phyloP scores from a whole-genome alignment of 805 yeast species.

The Yarrowia porcina region DNA sequence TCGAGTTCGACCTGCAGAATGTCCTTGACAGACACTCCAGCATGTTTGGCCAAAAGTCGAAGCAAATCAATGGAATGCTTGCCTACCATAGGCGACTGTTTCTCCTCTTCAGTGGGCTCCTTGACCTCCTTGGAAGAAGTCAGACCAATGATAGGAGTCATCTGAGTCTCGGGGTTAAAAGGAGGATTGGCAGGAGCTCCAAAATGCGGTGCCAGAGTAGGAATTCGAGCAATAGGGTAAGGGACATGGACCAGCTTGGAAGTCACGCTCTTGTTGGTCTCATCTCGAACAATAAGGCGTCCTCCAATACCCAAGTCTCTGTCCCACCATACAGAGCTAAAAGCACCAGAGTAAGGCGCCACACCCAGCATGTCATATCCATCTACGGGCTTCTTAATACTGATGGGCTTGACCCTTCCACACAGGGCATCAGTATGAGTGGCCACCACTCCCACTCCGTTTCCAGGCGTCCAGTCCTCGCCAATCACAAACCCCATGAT shows the following conservation, averaged over 20 bases:
- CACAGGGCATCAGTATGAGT: constrained; percentile 69
- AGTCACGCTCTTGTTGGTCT: constrained; percentile 32
- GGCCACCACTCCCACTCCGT: constrained; percentile 59
- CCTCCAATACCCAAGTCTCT: constrained; percentile 83
- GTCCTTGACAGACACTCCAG: constrained; percentile 57
- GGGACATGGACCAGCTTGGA: constrained; percentile 42
- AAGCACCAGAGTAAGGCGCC: constrained; percentile 75
- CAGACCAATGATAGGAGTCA: constrained; percentile 76
- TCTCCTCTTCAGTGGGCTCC: constrained; percentile 54
- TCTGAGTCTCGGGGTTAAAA: constrained; percentile 74
- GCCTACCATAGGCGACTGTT: constrained; percentile 64
- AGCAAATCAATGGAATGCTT: constrained; percentile 66
- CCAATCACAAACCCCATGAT: constrained; percentile 70
- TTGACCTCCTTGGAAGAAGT: constrained; percentile 36
- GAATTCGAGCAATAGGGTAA: constrained; percentile 64
- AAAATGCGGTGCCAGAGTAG: constrained; percentile 84
- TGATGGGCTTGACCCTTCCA: constrained; percentile 64
- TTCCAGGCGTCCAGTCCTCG: constrained; percentile 55
- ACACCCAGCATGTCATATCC: constrained; percentile 77
- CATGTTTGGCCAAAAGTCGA: constrained; percentile 63
- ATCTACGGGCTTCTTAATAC: constrained; percentile 54
- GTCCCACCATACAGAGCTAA: constrained; percentile 68
- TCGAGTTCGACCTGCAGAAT: constrained; percentile 72
- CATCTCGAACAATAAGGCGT: constrained; percentile 53
- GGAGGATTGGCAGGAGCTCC: constrained; percentile 68